Base-by-base conservation (phyloP, 2,329 filamentous ascomycete genomes). In the Clonostachys sp. region DNA sequence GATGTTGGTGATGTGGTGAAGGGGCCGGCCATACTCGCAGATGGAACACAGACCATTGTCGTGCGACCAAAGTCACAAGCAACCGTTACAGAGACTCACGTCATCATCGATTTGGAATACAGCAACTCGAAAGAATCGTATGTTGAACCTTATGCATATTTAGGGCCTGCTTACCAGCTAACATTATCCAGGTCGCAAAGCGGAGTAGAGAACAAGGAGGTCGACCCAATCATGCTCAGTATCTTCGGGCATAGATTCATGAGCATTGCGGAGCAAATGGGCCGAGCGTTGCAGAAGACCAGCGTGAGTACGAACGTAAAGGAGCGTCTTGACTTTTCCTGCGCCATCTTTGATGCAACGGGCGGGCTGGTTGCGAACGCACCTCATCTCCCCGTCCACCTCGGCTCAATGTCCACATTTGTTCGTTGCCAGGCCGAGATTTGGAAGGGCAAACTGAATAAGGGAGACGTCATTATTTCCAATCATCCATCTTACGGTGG, bases 41-140 rank as follows among this genome's bases (percentile, higher is more conserved):
- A 92, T 59, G 86, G 86, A 9, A 91, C 88, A 1, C 92, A 96
- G 66, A 97, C 92, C 0, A 94, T 97, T 52, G 89, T 96, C 1
- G 84, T 96, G 4, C 88, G 89, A 0, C 92, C 91, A 0, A 80
- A 80, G 33, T 81, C 90, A 3, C 81, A 82, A 18, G 92, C 91
- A 0, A 68, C 91, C 20, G 75, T 96, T 34, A 83, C 95, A 16
- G 78, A 89, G 52, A 95, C 91, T 0, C 92, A 96, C 57, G 89
- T 96, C 8, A 78, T 96, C 7, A 91, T 96, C 59, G 90, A 96
- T 53, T 79, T 94, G 39, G 81, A 84, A 47, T 83, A 83, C 42
- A 70, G 78, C 51, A 61, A 46, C 52, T 73, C 60, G 24, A 67
- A 62, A 41, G 54, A 61, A 4, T 60, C 62, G 62, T 64, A 57